A percentile compares a stretch with the other conserved stretches of the same genome.
Evolutionary conservation across 148 eudicot genomes (phyloP).

Genomic region (Heliosperma pusillum): DNA sequence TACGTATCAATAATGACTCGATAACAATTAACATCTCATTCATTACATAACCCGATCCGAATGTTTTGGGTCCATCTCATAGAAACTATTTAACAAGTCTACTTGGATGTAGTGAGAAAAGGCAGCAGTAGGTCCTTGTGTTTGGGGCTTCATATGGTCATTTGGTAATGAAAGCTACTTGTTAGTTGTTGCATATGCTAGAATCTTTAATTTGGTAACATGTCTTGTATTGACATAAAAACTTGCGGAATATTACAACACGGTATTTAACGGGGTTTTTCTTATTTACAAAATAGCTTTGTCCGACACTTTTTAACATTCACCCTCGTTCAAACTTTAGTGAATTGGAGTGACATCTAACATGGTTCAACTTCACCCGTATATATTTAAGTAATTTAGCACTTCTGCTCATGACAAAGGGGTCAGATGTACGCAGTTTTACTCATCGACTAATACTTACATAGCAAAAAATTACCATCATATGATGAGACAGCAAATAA

Average conservation of each 20-base stretch:
- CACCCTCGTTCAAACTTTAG: not conserved
- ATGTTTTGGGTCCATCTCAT: not conserved
- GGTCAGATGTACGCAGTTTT: not conserved
- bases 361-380: not conserved
- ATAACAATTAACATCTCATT: not conserved
- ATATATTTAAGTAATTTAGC: no score
- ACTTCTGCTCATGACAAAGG: no score
- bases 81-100: not conserved
- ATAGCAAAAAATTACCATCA: slow-evolving; percentile 2
- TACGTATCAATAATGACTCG: not conserved
- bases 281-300: no score
- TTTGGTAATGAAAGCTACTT: not conserved
- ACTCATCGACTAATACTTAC: not conserved
- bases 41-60: not conserved
- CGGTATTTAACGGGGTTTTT: no score
- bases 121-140: not conserved
- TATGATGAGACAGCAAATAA: not conserved
- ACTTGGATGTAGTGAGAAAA: not conserved
- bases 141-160: slow-evolving; percentile 1
- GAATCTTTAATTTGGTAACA: not conserved
- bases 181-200: not conserved
- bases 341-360: not conserved
- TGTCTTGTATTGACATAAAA: not conserved
- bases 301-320: not conserved
- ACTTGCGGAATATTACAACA: not conserved